Conservation (phyloP, 805 yeast species). For the Grigorovia yakushimaensis region DNA sequence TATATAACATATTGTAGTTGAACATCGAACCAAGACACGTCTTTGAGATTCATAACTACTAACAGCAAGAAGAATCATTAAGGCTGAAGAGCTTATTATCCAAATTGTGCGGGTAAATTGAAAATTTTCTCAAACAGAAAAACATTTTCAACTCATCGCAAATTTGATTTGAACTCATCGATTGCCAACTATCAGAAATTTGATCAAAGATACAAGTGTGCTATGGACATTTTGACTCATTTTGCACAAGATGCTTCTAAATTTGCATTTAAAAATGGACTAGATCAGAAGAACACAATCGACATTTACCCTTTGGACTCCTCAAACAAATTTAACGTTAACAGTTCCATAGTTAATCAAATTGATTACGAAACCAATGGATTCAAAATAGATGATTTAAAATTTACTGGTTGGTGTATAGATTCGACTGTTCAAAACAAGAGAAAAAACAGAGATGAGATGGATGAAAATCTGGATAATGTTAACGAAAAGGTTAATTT, state of each 20-base stretch:
- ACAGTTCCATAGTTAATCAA: conserved; percentile 23
- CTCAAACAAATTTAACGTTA: conserved; percentile 16
- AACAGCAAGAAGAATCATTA: too few relatives aligned
- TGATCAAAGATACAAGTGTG: neutral
- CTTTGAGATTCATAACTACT: too few relatives aligned
- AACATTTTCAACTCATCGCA: conserved; percentile 14
- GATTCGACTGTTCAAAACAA: conserved; percentile 8
- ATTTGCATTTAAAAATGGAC: conserved; percentile 27
- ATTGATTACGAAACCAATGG: conserved; percentile 27
- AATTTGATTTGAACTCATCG: neutral
- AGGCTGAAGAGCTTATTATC: neutral
- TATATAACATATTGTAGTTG: neutral
- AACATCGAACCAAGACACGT: neutral
- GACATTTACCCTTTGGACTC: conserved; percentile 27
- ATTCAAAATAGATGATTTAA: conserved; percentile 18
- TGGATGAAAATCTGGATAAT: conserved; percentile 4
- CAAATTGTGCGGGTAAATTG: neutral
- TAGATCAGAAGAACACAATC: conserved; percentile 27
- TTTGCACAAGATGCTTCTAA: conserved; percentile 24
- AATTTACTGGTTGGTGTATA: conserved; percentile 23
- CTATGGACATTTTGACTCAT: conserved; percentile 14
- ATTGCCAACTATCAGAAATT: neutral
- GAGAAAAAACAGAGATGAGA: conserved; percentile 16
- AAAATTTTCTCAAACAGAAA: conserved; percentile 1
- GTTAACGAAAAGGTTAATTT: conserved; percentile 2